phyloP scores from a whole-genome alignment of 2,329 filamentous ascomycete genomes.

The Zelopaecilomyces penicillatus region DNA sequence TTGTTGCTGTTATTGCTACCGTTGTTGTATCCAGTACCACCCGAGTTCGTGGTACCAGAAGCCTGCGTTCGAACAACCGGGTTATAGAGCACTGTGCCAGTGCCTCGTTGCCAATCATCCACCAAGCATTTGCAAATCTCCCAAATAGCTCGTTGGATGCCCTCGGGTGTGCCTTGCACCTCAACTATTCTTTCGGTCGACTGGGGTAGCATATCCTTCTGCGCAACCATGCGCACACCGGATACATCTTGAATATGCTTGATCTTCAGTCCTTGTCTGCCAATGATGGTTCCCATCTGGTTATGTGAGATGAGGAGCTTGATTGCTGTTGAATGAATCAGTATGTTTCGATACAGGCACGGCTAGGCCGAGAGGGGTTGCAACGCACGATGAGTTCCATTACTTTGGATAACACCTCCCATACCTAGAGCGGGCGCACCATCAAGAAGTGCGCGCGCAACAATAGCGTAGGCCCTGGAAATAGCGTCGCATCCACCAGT shows the following conservation, averaged over 20 bases:
- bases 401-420: conserved; percentile 80
- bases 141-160: conserved; percentile 94
- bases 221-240: conserved; percentile 96
- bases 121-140: conserved; percentile 98
- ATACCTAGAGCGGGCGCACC: conserved; percentile 93
- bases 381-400: conserved; percentile 79
- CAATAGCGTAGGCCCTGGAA: conserved; percentile 85
- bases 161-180: conserved; percentile 87
- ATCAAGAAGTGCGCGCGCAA: conserved; percentile 84
- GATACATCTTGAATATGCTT: conserved; percentile 98
- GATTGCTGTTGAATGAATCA: conserved; percentile 54
- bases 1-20: conserved; percentile 9
- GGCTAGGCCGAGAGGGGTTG: no score
- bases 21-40: conserved; percentile 22
- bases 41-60: conserved; percentile 38
- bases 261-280: conserved; percentile 92
- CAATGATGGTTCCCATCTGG: conserved; percentile 99
- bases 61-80: conserved; percentile 81
- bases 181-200: conserved; percentile 98
- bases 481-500: conserved; percentile 84
- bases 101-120: conserved; percentile 95
- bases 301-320: conserved; percentile 98
- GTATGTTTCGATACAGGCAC: conserved; percentile 4
- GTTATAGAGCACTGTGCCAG: conserved; percentile 95
- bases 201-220: conserved; percentile 99